Evolutionary conservation across 768 basidiomycete species (phyloP).

Genomic region (Pisolithus tinctorius): DNA sequence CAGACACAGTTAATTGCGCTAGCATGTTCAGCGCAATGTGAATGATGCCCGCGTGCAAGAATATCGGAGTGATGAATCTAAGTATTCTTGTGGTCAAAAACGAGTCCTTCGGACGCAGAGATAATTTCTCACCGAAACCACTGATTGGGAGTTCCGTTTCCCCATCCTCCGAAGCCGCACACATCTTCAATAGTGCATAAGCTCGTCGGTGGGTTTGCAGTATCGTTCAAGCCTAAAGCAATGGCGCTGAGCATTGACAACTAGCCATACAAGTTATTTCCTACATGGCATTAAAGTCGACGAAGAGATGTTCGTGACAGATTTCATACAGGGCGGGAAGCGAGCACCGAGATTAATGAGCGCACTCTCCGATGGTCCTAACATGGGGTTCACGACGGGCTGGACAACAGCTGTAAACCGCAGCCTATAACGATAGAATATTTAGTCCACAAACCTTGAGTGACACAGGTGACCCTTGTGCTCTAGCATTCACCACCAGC

Average conservation of each 20-base stretch:
- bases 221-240: conserved; percentile 68
- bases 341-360: conserved; percentile 87
- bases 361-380: conserved; percentile 81
- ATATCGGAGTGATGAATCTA: conserved; percentile 84
- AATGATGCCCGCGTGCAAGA: conserved; percentile 94
- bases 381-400: conserved; percentile 83
- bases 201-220: conserved; percentile 64
- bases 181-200: conserved; percentile 74
- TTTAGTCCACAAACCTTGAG: conserved; percentile 52
- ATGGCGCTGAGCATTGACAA: conserved; percentile 3
- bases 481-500: conserved; percentile 63
- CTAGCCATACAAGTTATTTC: conserved; percentile 16
- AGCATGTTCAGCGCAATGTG: conserved; percentile 88
- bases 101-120: conserved; percentile 33
- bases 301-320: conserved; percentile 47
- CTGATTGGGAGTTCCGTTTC: conserved; percentile 41
- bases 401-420: conserved; percentile 23
- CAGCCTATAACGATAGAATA: not conserved
- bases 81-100: conserved; percentile 20
- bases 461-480: conserved; percentile 80
- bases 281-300: conserved; percentile 55
- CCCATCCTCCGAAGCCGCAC: conserved; percentile 83
- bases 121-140: conserved; percentile 40
- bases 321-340: conserved; percentile 90
- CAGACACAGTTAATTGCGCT: conserved; percentile 74